These are phyloP conservation scores for Astrocystis sublimbata DNA, from an alignment of 495 filamentous ascomycete species.

Conservation along the genomic window DNA sequence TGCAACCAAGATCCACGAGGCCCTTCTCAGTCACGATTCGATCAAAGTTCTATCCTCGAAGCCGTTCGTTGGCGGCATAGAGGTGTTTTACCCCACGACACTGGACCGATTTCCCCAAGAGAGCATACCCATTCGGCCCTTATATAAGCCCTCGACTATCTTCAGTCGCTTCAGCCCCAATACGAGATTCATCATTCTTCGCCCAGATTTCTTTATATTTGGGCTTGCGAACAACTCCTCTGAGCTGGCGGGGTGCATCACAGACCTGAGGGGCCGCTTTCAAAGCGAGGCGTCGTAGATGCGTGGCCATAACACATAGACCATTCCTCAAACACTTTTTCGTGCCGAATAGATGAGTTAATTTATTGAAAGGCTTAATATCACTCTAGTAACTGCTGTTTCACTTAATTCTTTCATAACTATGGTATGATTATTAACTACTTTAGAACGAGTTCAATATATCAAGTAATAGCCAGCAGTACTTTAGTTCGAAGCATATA, in stretches of 20 bases:
- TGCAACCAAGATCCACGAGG: neutral
- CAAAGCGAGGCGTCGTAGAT: neutral
- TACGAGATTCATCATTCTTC: constrained; percentile 11
- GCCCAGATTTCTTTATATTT: constrained; percentile 10
- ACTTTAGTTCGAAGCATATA: too few relatives aligned
- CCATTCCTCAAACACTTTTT: too few relatives aligned
- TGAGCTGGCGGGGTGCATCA: constrained; percentile 3
- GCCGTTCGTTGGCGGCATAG: neutral
- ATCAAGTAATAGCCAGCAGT: too few relatives aligned
- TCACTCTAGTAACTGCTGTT: neutral
- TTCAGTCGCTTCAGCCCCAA: constrained; percentile 4
- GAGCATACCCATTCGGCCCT: neutral
- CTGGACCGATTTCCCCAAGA: neutral
- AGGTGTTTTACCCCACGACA: constrained; percentile 9
- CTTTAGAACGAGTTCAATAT: too few relatives aligned
- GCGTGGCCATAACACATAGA: too few relatives aligned
- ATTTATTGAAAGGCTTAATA: too few relatives aligned
- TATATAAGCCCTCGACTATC: constrained; percentile 4
- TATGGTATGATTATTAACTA: too few relatives aligned
- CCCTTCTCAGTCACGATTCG: constrained; percentile 1
- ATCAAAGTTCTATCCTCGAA: constrained; percentile 8
- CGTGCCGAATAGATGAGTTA: too few relatives aligned
- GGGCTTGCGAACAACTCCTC: neutral
- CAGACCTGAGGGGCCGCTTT: neutral
- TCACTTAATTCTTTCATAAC: too few relatives aligned